phyloP scores from a whole-genome alignment of 352 stramenopile species.

The Phytophthora rubi region DNA sequence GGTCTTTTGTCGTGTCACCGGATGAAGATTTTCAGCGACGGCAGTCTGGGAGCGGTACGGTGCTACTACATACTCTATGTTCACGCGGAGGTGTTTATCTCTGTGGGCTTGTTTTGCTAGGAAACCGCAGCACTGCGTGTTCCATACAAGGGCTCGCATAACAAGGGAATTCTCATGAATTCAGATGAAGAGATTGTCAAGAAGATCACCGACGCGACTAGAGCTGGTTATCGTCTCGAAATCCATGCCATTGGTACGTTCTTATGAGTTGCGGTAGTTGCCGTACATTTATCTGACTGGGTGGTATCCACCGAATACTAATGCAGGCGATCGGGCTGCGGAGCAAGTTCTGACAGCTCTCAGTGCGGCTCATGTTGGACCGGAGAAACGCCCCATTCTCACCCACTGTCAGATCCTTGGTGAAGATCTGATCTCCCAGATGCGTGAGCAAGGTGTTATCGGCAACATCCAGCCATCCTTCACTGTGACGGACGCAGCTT shows the following conservation, averaged over 20 bases:
- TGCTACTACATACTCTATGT: not conserved
- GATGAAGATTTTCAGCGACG: slow-evolving; percentile 91
- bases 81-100: not conserved
- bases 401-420: slow-evolving; percentile 92
- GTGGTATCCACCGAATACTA: not conserved
- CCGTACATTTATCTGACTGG: slow-evolving; percentile 10
- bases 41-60: slow-evolving; percentile 81
- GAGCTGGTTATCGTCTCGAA: slow-evolving; percentile 78
- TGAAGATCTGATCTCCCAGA: slow-evolving; percentile 69
- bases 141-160: slow-evolving; percentile 68
- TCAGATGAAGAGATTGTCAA: slow-evolving; percentile 62
- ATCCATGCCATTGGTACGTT: slow-evolving; percentile 88
- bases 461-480: slow-evolving; percentile 91
- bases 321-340: slow-evolving; percentile 65
- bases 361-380: slow-evolving; percentile 49
- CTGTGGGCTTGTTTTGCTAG: slow-evolving; percentile 28
- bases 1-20: slow-evolving; percentile 81
- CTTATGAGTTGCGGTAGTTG: not conserved
- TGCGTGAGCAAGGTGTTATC: slow-evolving; percentile 81
- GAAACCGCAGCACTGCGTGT: slow-evolving; percentile 85
- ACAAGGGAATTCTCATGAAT: slow-evolving; percentile 88
- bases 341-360: slow-evolving; percentile 81
- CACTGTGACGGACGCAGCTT: slow-evolving; percentile 85
- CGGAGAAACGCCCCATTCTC: slow-evolving; percentile 76
- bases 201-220: slow-evolving; percentile 67